Conservation (phyloP, 2,329 filamentous ascomycete species). For the Cladosporium austrohemisphaericum region DNA sequence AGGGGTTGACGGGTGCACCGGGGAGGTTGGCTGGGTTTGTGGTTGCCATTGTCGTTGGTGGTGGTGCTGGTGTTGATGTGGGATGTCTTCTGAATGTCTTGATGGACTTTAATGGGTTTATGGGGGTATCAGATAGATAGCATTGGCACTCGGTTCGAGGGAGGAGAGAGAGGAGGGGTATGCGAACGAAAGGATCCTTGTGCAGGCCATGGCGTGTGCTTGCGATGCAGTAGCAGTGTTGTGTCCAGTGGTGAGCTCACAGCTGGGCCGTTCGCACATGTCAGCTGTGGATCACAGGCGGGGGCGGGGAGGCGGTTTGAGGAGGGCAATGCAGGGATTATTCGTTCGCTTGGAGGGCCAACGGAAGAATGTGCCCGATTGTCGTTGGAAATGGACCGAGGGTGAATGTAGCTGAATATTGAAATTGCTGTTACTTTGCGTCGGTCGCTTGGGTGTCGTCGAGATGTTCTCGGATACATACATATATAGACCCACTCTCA, state of each 20-base stretch:
- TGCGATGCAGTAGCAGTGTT: not conserved
- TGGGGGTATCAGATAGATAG: not conserved
- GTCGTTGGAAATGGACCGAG: no score
- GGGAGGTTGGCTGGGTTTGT: conserved; percentile 31
- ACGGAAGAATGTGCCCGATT: no score
- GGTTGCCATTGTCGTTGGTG: conserved; percentile 19
- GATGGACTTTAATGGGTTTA: not conserved
- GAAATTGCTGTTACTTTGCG: no score
- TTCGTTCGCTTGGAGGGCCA: not conserved
- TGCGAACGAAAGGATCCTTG: not conserved
- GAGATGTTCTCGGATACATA: no score
- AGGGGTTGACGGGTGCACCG: conserved; percentile 37
- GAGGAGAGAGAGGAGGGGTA: conserved; percentile 7
- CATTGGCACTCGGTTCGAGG: not conserved
- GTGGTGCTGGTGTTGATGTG: not conserved
- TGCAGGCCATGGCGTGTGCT: conserved; percentile 11
- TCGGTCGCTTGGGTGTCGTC: no score
- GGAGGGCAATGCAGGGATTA: not conserved
- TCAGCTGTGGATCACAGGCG: not conserved
- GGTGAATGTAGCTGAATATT: no score
- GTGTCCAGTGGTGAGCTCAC: not conserved
- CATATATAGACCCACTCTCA: no score
- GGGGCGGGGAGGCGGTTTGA: not conserved
- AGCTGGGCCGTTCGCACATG: no score
- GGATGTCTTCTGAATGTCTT: not conserved